phyloP scores from a whole-genome alignment of 371 early-diverging fungal genomes.

The Saksenaea oblongispora region DNA sequence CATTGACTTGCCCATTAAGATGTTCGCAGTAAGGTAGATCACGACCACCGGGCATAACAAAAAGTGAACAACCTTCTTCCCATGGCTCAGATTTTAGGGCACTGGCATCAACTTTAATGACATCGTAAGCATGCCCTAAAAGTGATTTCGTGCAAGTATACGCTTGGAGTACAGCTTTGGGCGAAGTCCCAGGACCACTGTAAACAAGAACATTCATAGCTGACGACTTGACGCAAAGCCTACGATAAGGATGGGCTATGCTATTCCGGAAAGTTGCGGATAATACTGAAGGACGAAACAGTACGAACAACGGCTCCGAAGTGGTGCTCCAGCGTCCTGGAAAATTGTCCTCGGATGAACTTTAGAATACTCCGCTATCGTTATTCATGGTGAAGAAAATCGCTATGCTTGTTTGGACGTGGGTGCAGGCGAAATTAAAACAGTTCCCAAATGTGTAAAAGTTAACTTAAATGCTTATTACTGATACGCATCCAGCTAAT shows the following conservation, averaged over 20 bases:
- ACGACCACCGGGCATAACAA: conserved; percentile 91
- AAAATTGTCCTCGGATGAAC: too few relatives aligned
- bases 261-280: background rate
- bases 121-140: conserved; percentile 81
- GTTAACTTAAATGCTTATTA: too few relatives aligned
- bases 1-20: conserved; percentile 61
- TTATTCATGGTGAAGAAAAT: too few relatives aligned
- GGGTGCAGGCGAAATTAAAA: too few relatives aligned
- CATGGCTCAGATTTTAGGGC: conserved; percentile 80
- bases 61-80: conserved; percentile 77
- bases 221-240: background rate
- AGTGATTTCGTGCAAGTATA: conserved; percentile 63
- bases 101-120: conserved; percentile 76
- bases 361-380: too few relatives aligned
- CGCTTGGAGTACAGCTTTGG: conserved; percentile 66
- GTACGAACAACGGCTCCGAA: too few relatives aligned
- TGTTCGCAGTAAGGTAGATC: conserved; percentile 80
- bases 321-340: too few relatives aligned
- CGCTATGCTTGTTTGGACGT: too few relatives aligned
- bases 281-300: background rate
- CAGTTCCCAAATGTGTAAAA: too few relatives aligned
- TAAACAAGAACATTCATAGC: conserved; percentile 88
- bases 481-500: too few relatives aligned
- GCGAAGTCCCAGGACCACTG: conserved; percentile 75
- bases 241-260: background rate